Percentiles rank a stretch among this genome's conserved stretches.
phyloP scores from a whole-genome alignment of 495 filamentous ascomycete species.

The Bathelium albidoporum region DNA sequence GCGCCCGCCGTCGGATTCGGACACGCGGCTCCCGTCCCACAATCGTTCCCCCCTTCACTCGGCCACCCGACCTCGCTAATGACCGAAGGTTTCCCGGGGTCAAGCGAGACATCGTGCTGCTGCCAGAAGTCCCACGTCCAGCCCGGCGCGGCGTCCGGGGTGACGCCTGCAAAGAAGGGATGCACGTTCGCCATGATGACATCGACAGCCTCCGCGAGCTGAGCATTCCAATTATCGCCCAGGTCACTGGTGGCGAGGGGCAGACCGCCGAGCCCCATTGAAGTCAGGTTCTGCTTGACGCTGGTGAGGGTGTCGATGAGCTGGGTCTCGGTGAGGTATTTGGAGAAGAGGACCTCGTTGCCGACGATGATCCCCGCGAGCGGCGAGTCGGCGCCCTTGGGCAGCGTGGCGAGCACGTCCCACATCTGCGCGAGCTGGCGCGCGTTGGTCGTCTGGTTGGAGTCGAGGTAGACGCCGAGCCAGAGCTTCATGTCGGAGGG shows the following conservation, averaged over 20 bases:
- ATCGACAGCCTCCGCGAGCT: slow-evolving; percentile 60
- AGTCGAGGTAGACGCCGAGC: slow-evolving; percentile 90
- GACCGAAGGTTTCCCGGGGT: slow-evolving; percentile 46
- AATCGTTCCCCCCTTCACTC: slow-evolving; percentile 69
- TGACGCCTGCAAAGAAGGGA: slow-evolving; percentile 86
- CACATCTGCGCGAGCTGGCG: slow-evolving; percentile 78
- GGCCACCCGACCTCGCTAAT: slow-evolving; percentile 95
- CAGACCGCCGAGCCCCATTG: slow-evolving; percentile 51
- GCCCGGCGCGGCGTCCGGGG: slow-evolving; percentile 52
- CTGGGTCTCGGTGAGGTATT: slow-evolving; percentile 54
- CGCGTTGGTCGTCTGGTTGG: slow-evolving; percentile 69
- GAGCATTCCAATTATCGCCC: slow-evolving; percentile 72
- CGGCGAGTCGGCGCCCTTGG: slow-evolving; percentile 36
- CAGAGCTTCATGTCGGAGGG: slow-evolving; percentile 67
- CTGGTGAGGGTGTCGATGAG: slow-evolving; percentile 55
- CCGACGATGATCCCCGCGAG: slow-evolving; percentile 86
- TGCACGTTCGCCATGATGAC: slow-evolving; percentile 95
- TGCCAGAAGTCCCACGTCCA: slow-evolving; percentile 87
- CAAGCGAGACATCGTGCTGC: slow-evolving; percentile 49
- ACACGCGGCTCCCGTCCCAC: slow-evolving; percentile 49
- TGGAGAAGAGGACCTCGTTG: slow-evolving; percentile 84
- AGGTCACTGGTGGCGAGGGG: slow-evolving; percentile 84
- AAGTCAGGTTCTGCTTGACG: slow-evolving; percentile 62
- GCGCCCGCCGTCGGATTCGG: slow-evolving; percentile 44
- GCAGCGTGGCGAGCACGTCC: slow-evolving; percentile 60